Conservation (phyloP, 2,329 filamentous ascomycete genomes). For the Elsinoe australis region DNA sequence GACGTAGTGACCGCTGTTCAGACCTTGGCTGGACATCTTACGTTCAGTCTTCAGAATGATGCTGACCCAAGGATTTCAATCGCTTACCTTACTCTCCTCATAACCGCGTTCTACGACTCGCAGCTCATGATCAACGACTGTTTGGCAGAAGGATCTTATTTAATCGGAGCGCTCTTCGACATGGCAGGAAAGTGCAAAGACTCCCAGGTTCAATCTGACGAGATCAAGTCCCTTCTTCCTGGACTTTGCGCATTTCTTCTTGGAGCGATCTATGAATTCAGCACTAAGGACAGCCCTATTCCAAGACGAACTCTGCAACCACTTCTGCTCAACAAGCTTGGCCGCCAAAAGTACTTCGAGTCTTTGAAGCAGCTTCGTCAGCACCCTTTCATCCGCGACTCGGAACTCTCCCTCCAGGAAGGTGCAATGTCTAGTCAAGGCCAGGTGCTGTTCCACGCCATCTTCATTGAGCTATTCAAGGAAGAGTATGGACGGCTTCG, state of each 20-base stretch:
- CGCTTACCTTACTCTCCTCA: constrained; percentile 82
- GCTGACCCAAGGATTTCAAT: constrained; percentile 73
- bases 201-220: constrained; percentile 30
- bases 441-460: constrained; percentile 55
- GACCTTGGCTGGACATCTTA: constrained; percentile 75
- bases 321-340: constrained; percentile 66
- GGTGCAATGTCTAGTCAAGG: constrained; percentile 53
- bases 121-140: constrained; percentile 88
- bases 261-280: constrained; percentile 91
- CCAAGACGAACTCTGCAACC: constrained; percentile 72
- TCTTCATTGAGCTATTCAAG: constrained; percentile 89
- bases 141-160: constrained; percentile 79
- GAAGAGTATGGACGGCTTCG: constrained; percentile 85
- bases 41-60: constrained; percentile 65
- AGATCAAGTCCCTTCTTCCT: constrained; percentile 59
- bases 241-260: constrained; percentile 79
- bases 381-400: constrained; percentile 69
- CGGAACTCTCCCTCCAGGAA: constrained; percentile 22
- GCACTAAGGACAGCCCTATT: constrained; percentile 91
- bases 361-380: constrained; percentile 69
- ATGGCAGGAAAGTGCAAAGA: constrained; percentile 49
- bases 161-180: constrained; percentile 49
- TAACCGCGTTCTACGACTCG: constrained; percentile 87
- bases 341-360: constrained; percentile 80
- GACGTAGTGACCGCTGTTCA: constrained; percentile 94